A percentile compares a stretch with the other conserved stretches of the same genome.
Evolutionary conservation across 2,329 filamentous ascomycete species (phyloP).

Genomic region (Penicillium sp.): DNA sequence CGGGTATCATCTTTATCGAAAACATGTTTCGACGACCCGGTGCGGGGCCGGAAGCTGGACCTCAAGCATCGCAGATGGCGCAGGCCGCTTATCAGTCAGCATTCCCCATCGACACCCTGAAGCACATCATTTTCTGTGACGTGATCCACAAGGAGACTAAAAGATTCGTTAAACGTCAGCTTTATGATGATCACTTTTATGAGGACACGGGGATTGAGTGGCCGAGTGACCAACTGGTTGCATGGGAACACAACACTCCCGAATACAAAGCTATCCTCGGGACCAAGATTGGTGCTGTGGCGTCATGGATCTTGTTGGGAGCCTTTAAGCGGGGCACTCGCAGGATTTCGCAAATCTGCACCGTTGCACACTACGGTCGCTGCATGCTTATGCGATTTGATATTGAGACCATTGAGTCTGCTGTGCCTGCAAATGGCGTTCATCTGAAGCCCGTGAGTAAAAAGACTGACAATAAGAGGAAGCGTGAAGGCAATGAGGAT

Average conservation of each 20-base stretch:
- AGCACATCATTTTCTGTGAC: not conserved
- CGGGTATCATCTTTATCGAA: not conserved
- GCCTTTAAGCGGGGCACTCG: not conserved
- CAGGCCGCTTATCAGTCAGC: not conserved
- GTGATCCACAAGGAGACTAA: not conserved
- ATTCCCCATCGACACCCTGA: not conserved
- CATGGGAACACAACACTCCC: not conserved
- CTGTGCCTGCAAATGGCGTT: not conserved
- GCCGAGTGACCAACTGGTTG: not conserved
- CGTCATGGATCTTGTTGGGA: not conserved
- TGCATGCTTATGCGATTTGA: not conserved
- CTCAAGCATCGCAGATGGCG: not conserved
- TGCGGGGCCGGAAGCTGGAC: not conserved
- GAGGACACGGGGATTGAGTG: not conserved
- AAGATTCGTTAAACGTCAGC: not conserved
- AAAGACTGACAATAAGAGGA: not conserved
- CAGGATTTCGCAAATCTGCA: not conserved
- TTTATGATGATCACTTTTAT: not conserved
- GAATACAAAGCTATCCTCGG: not conserved
- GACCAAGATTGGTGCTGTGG: not conserved
- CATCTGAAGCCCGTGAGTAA: too few relatives aligned
- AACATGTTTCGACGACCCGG: not conserved
- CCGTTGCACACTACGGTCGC: not conserved
- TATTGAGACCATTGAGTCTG: not conserved
- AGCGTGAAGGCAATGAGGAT: not conserved